phyloP scores from a whole-genome alignment of 2,329 filamentous ascomycete genomes.

The Myotisia sp. region DNA sequence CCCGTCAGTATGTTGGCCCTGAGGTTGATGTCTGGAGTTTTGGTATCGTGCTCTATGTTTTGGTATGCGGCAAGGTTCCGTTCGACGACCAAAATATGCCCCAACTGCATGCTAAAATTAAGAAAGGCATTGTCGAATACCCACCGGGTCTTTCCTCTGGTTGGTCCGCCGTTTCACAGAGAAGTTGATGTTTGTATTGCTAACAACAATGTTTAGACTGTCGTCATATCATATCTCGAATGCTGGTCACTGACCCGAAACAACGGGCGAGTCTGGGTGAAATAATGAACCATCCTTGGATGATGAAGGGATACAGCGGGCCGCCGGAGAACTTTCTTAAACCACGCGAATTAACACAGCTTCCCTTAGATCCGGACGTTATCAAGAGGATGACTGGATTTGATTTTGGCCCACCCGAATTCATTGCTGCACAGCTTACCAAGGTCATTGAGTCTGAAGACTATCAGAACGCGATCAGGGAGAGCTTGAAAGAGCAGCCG shows the following conservation, averaged over 20 bases:
- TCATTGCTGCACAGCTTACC: slow-evolving; percentile 66
- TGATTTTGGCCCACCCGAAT: slow-evolving; percentile 80
- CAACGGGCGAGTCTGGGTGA: slow-evolving; percentile 76
- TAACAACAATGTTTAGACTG: slow-evolving; percentile 60
- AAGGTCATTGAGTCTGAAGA: slow-evolving; percentile 86
- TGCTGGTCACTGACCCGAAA: slow-evolving; percentile 88
- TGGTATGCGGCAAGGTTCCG: slow-evolving; percentile 94
- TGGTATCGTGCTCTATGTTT: slow-evolving; percentile 89
- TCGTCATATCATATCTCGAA: slow-evolving; percentile 77
- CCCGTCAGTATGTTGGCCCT: slow-evolving; percentile 83
- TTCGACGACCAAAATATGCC: slow-evolving; percentile 99
- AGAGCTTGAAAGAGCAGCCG: slow-evolving; percentile 57
- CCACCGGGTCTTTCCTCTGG: slow-evolving; percentile 82
- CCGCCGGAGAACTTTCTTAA: slow-evolving; percentile 85
- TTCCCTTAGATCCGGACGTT: slow-evolving; percentile 70
- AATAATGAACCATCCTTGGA: slow-evolving; percentile 92
- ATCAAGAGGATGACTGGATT: slow-evolving; percentile 94
- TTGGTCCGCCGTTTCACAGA: slow-evolving; percentile 44
- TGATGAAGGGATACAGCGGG: slow-evolving; percentile 75
- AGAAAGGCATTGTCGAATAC: slow-evolving; percentile 91
- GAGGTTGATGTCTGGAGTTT: slow-evolving; percentile 99
- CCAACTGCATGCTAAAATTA: slow-evolving; percentile 94
- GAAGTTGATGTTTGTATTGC: too few relatives aligned
- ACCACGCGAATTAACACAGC: slow-evolving; percentile 63
- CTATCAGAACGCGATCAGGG: slow-evolving; percentile 70